Evolutionary conservation across 1,139 yeast genomes (phyloP).

Genomic region (Sporopachydermia cereana): DNA sequence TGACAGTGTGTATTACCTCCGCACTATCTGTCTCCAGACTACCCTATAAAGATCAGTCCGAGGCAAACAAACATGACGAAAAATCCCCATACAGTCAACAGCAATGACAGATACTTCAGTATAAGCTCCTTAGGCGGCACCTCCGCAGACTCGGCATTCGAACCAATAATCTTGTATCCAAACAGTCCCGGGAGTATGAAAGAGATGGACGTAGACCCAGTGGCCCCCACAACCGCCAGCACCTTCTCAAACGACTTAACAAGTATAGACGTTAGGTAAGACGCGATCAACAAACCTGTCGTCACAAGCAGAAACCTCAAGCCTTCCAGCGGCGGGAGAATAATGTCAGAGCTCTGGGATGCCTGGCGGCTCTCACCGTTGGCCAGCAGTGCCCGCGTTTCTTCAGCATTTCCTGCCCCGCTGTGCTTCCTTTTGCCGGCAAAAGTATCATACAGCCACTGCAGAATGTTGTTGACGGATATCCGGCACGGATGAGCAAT

Average conservation of each 20-base stretch:
- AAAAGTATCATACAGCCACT: constrained; percentile 31
- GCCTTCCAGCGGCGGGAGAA: neutral
- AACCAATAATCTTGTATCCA: constrained; percentile 37
- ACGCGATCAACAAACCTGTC: constrained; percentile 29
- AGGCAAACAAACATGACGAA: constrained; percentile 42
- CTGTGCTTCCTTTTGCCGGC: neutral
- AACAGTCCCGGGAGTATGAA: constrained; percentile 49
- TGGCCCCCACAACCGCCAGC: constrained; percentile 47
- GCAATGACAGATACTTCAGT: constrained; percentile 32
- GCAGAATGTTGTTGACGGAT: constrained; percentile 63
- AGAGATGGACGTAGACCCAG: constrained; percentile 49
- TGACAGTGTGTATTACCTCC: no score
- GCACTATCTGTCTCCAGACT: no score
- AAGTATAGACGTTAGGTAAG: constrained; percentile 27
- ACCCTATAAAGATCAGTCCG: constrained; percentile 14
- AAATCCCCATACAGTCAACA: constrained; percentile 42
- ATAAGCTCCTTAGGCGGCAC: neutral
- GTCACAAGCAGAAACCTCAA: constrained; percentile 40
- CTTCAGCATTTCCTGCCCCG: neutral
- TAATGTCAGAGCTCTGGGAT: neutral
- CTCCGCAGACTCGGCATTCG: constrained; percentile 6
- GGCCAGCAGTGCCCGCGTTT: constrained; percentile 2
- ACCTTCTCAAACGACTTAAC: constrained; percentile 44
- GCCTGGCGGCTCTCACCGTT: neutral
- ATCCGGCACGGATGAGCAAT: constrained; percentile 90